phyloP scores from a whole-genome alignment of 129 eudicot species.

The Mikania micrantha region DNA sequence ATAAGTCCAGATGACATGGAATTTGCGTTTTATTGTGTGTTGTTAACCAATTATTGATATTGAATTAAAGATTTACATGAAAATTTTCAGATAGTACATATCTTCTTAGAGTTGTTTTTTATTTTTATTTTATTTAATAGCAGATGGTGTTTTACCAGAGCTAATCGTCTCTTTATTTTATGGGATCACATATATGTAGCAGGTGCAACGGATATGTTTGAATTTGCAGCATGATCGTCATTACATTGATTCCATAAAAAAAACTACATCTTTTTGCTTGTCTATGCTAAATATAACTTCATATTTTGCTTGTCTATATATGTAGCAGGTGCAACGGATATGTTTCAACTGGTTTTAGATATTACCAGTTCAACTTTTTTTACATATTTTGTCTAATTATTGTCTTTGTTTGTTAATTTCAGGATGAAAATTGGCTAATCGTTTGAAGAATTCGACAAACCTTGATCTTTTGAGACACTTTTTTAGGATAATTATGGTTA shows the following conservation, averaged over 20 bases:
- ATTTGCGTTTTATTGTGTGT: not conserved
- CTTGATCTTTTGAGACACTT: too few species aligned
- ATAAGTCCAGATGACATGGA: not conserved
- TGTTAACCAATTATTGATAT: not conserved
- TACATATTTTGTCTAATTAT: too few species aligned
- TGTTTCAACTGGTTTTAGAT: too few species aligned
- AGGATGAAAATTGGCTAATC: too few species aligned
- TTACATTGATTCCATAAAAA: not conserved
- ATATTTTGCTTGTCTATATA: too few species aligned
- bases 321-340: too few species aligned
- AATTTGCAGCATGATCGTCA: not conserved
- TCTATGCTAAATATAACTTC: not conserved
- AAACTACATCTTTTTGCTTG: not conserved
- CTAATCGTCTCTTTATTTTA: not conserved
- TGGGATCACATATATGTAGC: not conserved
- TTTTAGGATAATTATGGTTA: too few species aligned
- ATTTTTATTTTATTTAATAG: too few species aligned
- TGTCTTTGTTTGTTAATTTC: too few species aligned
- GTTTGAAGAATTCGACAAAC: too few species aligned
- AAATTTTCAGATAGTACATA: not conserved
- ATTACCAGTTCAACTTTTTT: too few species aligned
- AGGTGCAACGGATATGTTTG: not conserved
- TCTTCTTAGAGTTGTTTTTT: not conserved
- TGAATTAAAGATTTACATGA: not conserved
- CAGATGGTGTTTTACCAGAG: too few species aligned